These are phyloP conservation scores for Metschnikowia drakensbergensis DNA, from an alignment of 805 yeast genomes.

Conservation along the genomic window DNA sequence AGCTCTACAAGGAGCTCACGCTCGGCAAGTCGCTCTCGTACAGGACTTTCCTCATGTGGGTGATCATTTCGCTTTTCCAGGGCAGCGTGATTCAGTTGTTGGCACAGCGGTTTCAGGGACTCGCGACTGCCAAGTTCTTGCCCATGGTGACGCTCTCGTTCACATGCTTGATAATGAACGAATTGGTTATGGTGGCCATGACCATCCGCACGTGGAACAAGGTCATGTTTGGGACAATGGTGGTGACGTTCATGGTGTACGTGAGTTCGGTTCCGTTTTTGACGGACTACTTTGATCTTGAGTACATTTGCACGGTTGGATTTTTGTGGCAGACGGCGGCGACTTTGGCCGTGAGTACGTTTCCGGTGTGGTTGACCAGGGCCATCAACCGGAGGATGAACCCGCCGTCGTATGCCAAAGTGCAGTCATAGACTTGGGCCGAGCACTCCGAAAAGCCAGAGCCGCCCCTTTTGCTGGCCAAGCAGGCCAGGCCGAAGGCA, in stretches of 20 bases:
- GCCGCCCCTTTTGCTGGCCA: too few species aligned
- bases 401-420: constrained; percentile 97
- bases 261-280: constrained; percentile 78
- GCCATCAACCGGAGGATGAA: constrained; percentile 68
- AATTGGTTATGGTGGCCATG: constrained; percentile 87
- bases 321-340: constrained; percentile 69
- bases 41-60: constrained; percentile 89
- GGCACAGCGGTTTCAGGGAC: constrained; percentile 71
- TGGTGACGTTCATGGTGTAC: constrained; percentile 64
- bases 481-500: too few species aligned
- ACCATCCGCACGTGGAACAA: constrained; percentile 91
- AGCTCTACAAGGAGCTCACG: constrained; percentile 86
- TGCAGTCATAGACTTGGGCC: constrained; percentile 43
- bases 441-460: too few species aligned
- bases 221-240: constrained; percentile 67
- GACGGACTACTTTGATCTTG: constrained; percentile 78
- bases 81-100: constrained; percentile 82
- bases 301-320: constrained; percentile 50
- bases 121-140: constrained; percentile 50
- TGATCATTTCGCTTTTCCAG: constrained; percentile 82
- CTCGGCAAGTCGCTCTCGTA: constrained; percentile 84
- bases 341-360: constrained; percentile 63
- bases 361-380: constrained; percentile 89
- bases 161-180: constrained; percentile 75
- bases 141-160: constrained; percentile 85